Evolutionary conservation across 805 yeast genomes (phyloP), one percentile per base, ranked within the genome.

Genomic region (Kuraishia borneana): DNA sequence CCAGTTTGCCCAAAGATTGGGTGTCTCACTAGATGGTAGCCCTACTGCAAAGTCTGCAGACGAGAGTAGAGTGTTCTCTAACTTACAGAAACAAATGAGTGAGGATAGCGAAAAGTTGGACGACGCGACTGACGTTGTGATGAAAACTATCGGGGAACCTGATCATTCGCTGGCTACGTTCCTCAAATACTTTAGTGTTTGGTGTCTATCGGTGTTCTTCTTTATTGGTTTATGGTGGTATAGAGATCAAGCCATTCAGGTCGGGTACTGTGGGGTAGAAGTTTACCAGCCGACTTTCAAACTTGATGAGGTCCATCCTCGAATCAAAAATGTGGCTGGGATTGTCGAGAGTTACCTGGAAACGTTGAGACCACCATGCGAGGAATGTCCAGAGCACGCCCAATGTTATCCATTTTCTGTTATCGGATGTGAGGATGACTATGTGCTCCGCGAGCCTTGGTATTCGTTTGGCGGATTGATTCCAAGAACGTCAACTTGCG

Each of bases 371-470:
- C 94, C 94, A 2, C 30, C 43, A 1, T 89, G 98, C 58, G 57
- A 70, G 3, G 70, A 70, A 18, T 89, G 97, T 50, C 96, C 97
- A 2, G 69, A 65, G 3, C 77, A 88, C 56, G 92, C 88, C 1
- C 61, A 71, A 26, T 89, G 97, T 56, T 73, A 66, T 42, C 71
- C 74, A 18, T 51, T 65, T 30, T 60, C 81, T 45, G 60, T 66
- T 34, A 47, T 83, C 6, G 74, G 68, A 37, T 89, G 98, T 55
- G 76, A 72, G 44, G 76, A 75, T 30, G 94, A 79, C 37, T 82
- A 62, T 48, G 51, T 70, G 31, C 64, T 60, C 23, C 47, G 48
- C 26, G 61, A 67, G 34, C 77, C 79, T 12, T 68, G 76, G 68
- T 63, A 70, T 41, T 58, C 71, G 26, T 49, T 73, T 21, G 62